phyloP scores from a whole-genome alignment of 805 yeast genomes.

The Saccharomycopsis sp. region DNA sequence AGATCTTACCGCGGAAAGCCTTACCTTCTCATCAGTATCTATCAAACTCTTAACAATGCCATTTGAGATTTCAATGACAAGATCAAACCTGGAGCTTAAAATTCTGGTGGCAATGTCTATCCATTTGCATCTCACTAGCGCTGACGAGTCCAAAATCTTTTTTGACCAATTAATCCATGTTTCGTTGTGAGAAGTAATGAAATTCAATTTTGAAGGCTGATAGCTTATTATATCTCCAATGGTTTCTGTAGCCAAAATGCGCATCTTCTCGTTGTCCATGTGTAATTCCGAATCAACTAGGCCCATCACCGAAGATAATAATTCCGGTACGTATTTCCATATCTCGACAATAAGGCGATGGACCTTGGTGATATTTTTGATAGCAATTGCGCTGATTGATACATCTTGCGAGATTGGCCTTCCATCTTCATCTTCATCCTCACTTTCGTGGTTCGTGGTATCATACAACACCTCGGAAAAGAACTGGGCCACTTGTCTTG shows the following conservation, averaged over 20 bases:
- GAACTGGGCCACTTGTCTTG: slow-evolving; percentile 69
- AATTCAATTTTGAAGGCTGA: slow-evolving; percentile 45
- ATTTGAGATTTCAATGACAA: slow-evolving; percentile 43
- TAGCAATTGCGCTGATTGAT: slow-evolving; percentile 15
- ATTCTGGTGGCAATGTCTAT: slow-evolving; percentile 48
- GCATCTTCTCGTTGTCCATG: slow-evolving; percentile 56
- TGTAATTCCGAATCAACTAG: slow-evolving; percentile 66
- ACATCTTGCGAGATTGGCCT: not conserved
- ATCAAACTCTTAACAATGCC: slow-evolving; percentile 63
- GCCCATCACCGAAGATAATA: slow-evolving; percentile 67
- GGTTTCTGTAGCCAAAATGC: slow-evolving; percentile 65
- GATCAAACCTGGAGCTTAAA: slow-evolving; percentile 38
- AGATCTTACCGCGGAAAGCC: slow-evolving; percentile 52
- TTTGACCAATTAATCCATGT: slow-evolving; percentile 69
- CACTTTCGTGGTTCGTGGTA: slow-evolving; percentile 24
- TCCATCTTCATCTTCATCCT: slow-evolving; percentile 25
- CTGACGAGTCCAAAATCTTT: slow-evolving; percentile 62
- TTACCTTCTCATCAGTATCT: slow-evolving; percentile 69
- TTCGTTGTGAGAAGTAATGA: slow-evolving; percentile 48
- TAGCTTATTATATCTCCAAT: slow-evolving; percentile 58
- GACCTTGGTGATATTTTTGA: slow-evolving; percentile 47
- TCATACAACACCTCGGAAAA: slow-evolving; percentile 71
- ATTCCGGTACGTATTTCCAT: slow-evolving; percentile 75
- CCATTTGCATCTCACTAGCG: slow-evolving; percentile 66
- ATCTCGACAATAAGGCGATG: slow-evolving; percentile 59